Base-by-base conservation (phyloP, 1,284 basidiomycete species). In the Trametes pubescens region DNA sequence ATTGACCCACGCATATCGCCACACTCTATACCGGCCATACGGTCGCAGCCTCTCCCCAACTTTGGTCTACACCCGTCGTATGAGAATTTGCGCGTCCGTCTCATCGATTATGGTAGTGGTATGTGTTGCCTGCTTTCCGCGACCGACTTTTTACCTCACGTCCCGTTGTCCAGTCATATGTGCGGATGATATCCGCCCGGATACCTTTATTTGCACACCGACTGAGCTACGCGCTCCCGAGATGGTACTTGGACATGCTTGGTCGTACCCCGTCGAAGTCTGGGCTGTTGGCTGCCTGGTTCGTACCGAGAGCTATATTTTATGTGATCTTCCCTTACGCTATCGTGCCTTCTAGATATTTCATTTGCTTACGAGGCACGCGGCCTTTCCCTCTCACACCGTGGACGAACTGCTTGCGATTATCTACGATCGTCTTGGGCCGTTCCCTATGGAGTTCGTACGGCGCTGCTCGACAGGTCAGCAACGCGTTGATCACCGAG, bases 221-320 rank as follows among this genome's bases (percentile, higher is more conserved):
- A 24, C 21, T 11, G 22, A 24, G 6, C 9, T 24, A 2, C 44
- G 44, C 21, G 51, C 35, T 2, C 51, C 51, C 35, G 51, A 52
- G 13, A 13, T 18, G 21, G 11, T 40, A 11, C 51, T 52, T 8
- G 21, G 51, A 21, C 35, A 52, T 26, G 24, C 21, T 21, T 52
- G 51, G 51, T 37, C 35, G 9, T 4, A 22, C 2, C 24, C 51
- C 21, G 18, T 24, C 5, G 51, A 51, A 5, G 24, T 51, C 10
- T 51, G 51, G 51, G 51, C 51, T 1, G n/a, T 51, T 21, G 51
- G 51, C n/a, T 51, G 51, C n/a, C 16, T 51, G 18, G 51, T 51
- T 1, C 18, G 51, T 51, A 2, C 14, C 34, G 8, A 11, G 44
- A 8, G 10, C 1, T 51, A 11, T 32, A 11, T 26, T 16, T 9